Conservation (phyloP, 2,329 filamentous ascomycete species). For the Fusarium odoratissimum region DNA sequence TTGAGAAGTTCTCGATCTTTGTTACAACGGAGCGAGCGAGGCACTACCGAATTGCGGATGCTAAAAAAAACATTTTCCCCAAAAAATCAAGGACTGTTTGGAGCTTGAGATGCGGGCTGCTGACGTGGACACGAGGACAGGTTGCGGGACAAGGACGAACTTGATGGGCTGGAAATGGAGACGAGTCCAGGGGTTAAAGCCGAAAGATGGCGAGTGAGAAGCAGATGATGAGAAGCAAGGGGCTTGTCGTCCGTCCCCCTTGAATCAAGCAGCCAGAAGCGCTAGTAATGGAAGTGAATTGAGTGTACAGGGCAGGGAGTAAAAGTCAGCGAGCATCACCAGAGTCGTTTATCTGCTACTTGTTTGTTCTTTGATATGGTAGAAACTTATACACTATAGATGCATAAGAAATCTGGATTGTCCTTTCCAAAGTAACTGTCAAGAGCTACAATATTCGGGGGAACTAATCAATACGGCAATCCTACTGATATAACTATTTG, state of each 20-base stretch:
- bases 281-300: not conserved
- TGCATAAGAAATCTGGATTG: not conserved
- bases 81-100: not conserved
- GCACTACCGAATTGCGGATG: slow-evolving; percentile 28
- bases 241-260: slow-evolving; percentile 11
- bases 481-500: not conserved
- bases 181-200: slow-evolving; percentile 19
- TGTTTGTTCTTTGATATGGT: not conserved
- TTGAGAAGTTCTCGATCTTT: slow-evolving; percentile 2
- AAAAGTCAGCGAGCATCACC: not conserved
- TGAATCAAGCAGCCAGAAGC: slow-evolving; percentile 10
- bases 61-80: slow-evolving; percentile 13
- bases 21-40: slow-evolving; percentile 7
- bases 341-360: not conserved
- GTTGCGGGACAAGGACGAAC: slow-evolving; percentile 12
- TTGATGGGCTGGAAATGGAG: slow-evolving; percentile 3
- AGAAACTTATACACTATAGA: not conserved
- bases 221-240: slow-evolving; percentile 10
- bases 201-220: not conserved
- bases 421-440: not conserved
- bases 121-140: slow-evolving; percentile 39
- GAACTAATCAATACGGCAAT: not conserved
- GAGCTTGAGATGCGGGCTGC: slow-evolving; percentile 22
- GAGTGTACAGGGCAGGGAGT: not conserved
- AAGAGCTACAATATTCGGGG: not conserved